A percentile compares a stretch with the other conserved stretches of the same genome.
phyloP scores from a whole-genome alignment of 1,284 basidiomycete genomes.

The Phylloboletellus chloephorus region DNA sequence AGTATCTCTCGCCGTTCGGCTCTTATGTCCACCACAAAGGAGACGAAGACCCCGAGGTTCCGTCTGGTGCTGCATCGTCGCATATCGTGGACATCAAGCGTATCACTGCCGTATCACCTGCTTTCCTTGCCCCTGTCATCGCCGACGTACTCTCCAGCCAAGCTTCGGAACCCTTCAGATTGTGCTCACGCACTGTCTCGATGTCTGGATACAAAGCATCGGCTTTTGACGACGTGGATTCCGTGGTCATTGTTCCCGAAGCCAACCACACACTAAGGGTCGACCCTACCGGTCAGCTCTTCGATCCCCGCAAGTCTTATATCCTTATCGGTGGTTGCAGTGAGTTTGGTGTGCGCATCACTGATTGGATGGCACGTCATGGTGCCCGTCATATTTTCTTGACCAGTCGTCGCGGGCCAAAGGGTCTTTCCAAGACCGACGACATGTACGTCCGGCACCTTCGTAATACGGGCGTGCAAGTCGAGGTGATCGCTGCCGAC shows the following conservation, averaged over 20 bases:
- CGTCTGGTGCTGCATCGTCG: slow-evolving; percentile 12
- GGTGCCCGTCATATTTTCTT: slow-evolving; percentile 31
- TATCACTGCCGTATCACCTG: slow-evolving; percentile 15
- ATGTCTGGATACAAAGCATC: slow-evolving; percentile 11
- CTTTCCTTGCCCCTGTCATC: slow-evolving; percentile 13
- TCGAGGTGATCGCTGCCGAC: slow-evolving; percentile 27
- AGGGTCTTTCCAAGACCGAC: slow-evolving; percentile 24
- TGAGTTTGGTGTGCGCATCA: slow-evolving; percentile 30
- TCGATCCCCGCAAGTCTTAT: slow-evolving; percentile 30
- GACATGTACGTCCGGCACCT: slow-evolving; percentile 25
- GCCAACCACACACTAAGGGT: slow-evolving; percentile 8
- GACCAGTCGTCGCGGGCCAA: slow-evolving; percentile 29
- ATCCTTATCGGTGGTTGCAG: slow-evolving; percentile 30
- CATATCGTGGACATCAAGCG: slow-evolving; percentile 18
- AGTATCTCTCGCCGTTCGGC: slow-evolving; percentile 25
- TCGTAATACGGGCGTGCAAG: slow-evolving; percentile 15
- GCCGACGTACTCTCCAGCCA: slow-evolving; percentile 17
- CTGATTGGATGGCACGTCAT: slow-evolving; percentile 29
- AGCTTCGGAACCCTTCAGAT: slow-evolving; percentile 12
- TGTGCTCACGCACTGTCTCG: slow-evolving; percentile 9
- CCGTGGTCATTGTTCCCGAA: slow-evolving; percentile 17
- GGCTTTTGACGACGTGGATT: slow-evolving; percentile 1
- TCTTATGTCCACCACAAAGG: slow-evolving; percentile 23
- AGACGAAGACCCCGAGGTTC: slow-evolving; percentile 16
- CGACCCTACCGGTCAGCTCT: slow-evolving; percentile 26